phyloP scores from a whole-genome alignment of 768 basidiomycete genomes.

The Coprinopsis sp. region DNA sequence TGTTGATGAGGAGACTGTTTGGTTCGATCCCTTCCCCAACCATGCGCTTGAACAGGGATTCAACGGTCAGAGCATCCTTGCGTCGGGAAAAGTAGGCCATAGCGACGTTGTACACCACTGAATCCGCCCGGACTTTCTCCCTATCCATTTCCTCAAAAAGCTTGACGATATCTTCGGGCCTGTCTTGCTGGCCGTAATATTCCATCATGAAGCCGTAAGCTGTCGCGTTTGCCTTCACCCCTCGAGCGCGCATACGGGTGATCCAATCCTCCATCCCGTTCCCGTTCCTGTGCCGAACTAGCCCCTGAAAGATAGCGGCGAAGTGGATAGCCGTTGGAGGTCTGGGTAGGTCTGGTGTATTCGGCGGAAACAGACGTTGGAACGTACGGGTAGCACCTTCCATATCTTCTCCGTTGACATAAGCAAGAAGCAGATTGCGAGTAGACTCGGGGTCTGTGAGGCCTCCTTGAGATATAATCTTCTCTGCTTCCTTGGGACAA shows the following conservation, averaged over 20 bases:
- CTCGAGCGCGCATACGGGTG: constrained; percentile 20
- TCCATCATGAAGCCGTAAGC: background rate
- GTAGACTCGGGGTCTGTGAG: background rate
- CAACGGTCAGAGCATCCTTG: constrained; percentile 45
- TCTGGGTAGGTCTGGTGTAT: constrained; percentile 17
- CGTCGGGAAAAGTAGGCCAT: constrained; percentile 33
- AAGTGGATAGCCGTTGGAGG: constrained; percentile 29
- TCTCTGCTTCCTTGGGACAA: background rate
- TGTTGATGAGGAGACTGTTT: constrained; percentile 52
- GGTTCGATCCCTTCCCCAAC: constrained; percentile 44
- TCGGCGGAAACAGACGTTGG: constrained; percentile 45
- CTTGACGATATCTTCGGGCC: background rate
- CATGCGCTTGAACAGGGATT: constrained; percentile 51
- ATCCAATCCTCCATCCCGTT: constrained; percentile 53
- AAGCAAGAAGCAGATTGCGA: background rate
- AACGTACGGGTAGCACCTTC: constrained; percentile 45
- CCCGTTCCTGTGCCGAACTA: constrained; percentile 42
- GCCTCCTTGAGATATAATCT: constrained; percentile 28
- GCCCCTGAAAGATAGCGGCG: constrained; percentile 51
- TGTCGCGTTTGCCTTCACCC: background rate
- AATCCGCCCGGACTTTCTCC: background rate
- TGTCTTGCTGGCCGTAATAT: constrained; percentile 5
- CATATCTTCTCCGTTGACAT: constrained; percentile 32
- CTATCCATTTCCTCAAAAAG: constrained; percentile 1
- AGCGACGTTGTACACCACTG: constrained; percentile 6